Evolutionary conservation across 129 eudicot genomes (phyloP), one percentile per base, ranked within the genome.

Genomic region (Artemisia argyi): DNA sequence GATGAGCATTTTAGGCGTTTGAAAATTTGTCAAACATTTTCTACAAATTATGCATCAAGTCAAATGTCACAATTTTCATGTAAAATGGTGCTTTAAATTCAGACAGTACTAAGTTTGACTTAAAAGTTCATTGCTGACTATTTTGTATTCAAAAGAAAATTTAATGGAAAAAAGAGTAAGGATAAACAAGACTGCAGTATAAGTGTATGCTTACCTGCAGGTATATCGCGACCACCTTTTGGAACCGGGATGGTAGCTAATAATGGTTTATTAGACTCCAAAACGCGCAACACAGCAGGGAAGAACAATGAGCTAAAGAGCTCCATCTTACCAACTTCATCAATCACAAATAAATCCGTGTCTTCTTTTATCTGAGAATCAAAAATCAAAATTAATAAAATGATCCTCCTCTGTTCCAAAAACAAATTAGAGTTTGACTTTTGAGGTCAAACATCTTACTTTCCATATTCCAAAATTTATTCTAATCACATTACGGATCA

Each of bases 301-400:
- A 89, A 88, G 85, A 92, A 92, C 32, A 78, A 83, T 35, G 91
- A 78, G 66, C 98, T 92, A 84, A 73, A 87, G 65, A 89, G 82
- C 89, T 92, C 98, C 98, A 92, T 92, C 73, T 92, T 89, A 61
- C 96, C 98, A 74, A 92, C 89, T 83, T 92, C 98, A 82, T 92
- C 98, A 13, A 92, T 92, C 75, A 92, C 71, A 74, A 92, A 89
- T 63, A 92, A 82, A 78, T 92, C 87, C 0, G 91, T 85, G 68
- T 87, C 98, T 78, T 87, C 95, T 81, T 82, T 87, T 11, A 92
- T 82, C 98, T 92, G 84, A 42, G 12, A 72, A 52, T 14, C 54
- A n/a, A n/a, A n/a, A n/a, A n/a, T n/a, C n/a, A 66, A 65, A 39
- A 61, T 52, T 10, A 39, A 24, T 0, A 44, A 59, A 58, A 71